Evolutionary conservation across 805 yeast genomes (phyloP).

Genomic region (Starmerella floricola): DNA sequence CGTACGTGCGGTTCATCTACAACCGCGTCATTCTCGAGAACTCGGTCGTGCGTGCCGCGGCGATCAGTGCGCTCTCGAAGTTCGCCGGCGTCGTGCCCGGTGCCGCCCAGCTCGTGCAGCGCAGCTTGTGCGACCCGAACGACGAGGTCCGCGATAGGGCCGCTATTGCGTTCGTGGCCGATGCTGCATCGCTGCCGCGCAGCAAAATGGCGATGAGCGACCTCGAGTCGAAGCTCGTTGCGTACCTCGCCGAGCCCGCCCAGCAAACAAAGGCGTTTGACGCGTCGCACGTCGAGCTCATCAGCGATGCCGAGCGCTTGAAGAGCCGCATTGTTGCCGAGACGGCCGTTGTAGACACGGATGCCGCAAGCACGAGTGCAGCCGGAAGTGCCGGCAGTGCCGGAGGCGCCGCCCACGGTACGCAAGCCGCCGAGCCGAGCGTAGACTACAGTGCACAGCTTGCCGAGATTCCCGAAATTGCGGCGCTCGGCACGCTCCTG

Average conservation of each 20-base stretch:
- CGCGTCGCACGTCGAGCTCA: constrained; percentile 48
- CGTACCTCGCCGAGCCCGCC: constrained; percentile 46
- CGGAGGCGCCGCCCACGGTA: background rate
- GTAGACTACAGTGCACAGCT: constrained; percentile 52
- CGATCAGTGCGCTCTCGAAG: constrained; percentile 82
- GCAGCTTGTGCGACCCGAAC: constrained; percentile 79
- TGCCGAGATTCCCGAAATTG: constrained; percentile 58
- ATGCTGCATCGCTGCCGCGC: constrained; percentile 46
- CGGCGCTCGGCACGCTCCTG: constrained; percentile 58
- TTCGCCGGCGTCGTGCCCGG: constrained; percentile 70
- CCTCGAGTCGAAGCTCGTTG: constrained; percentile 64
- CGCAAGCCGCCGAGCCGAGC: background rate
- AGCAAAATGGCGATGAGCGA: constrained; percentile 59
- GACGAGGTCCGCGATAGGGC: constrained; percentile 99
- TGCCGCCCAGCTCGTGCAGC: constrained; percentile 59
- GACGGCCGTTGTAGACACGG: constrained; percentile 9
- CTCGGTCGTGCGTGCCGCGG: constrained; percentile 89
- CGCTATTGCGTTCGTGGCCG: constrained; percentile 54
- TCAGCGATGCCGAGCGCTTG: constrained; percentile 30
- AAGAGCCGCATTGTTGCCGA: constrained; percentile 7
- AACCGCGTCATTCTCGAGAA: constrained; percentile 94
- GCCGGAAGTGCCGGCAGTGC: constrained; percentile 8
- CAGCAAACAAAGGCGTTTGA: constrained; percentile 51
- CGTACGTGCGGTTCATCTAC: constrained; percentile 89
- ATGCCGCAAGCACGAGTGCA: background rate